A percentile compares a stretch with the other conserved stretches of the same genome.
Evolutionary conservation across 495 filamentous ascomycete species (phyloP).

Genomic region (Tuber borchii): DNA sequence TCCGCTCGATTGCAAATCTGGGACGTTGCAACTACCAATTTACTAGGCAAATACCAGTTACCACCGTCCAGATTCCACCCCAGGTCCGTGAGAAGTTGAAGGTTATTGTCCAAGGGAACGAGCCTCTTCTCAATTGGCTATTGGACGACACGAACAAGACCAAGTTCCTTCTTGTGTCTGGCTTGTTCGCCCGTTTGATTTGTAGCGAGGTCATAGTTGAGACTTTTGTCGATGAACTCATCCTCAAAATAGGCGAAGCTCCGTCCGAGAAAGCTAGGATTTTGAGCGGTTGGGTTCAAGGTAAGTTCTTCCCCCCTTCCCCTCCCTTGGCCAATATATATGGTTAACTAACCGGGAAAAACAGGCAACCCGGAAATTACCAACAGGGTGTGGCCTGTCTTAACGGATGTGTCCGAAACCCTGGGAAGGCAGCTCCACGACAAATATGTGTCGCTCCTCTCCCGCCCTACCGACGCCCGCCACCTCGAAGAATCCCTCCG

Average conservation of each 20-base stretch:
- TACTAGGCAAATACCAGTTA: conserved; percentile 15
- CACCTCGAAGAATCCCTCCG: conserved; percentile 29
- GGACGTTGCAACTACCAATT: conserved; percentile 38
- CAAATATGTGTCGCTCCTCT: conserved; percentile 18
- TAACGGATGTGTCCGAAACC: background rate
- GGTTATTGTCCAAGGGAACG: conserved; percentile 18
- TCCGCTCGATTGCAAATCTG: conserved; percentile 30
- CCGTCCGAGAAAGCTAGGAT: background rate
- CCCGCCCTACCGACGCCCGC: conserved; percentile 23
- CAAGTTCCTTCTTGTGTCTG: conserved; percentile 30
- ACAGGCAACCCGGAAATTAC: background rate
- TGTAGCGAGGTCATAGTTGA: conserved; percentile 19
- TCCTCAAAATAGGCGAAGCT: background rate
- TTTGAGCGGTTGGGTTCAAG: background rate
- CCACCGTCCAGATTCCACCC: conserved; percentile 5
- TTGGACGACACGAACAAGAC: conserved; percentile 19
- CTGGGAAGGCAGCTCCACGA: background rate
- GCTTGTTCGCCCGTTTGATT: conserved; percentile 19
- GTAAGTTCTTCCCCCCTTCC: background rate
- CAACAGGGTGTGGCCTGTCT: background rate
- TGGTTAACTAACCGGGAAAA: background rate
- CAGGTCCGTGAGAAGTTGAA: conserved; percentile 12
- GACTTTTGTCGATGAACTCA: background rate
- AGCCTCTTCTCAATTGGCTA: conserved; percentile 7
- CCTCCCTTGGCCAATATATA: background rate